Evolutionary conservation across 371 early-diverging fungal species (phyloP).

Genomic region (Rhizopus delemar): DNA sequence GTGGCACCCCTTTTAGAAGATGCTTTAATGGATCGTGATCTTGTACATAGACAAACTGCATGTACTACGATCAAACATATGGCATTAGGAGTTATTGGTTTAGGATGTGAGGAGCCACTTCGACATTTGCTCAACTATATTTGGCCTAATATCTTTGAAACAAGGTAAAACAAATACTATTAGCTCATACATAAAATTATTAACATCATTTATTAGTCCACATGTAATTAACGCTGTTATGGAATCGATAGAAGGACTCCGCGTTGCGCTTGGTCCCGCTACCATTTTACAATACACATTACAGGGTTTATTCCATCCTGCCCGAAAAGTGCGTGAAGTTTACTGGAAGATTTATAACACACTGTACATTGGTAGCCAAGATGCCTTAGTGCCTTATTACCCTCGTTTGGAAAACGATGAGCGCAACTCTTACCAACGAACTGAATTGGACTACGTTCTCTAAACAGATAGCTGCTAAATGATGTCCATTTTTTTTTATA

Average conservation of each 20-base stretch:
- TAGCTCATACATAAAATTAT: constrained; percentile 4
- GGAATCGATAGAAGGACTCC: constrained; percentile 94
- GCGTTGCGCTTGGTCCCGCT: constrained; percentile 88
- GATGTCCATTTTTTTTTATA: background rate
- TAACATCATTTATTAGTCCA: constrained; percentile 54
- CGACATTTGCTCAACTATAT: constrained; percentile 93
- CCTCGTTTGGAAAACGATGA: constrained; percentile 87
- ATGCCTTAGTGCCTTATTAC: constrained; percentile 87
- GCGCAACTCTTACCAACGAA: constrained; percentile 70
- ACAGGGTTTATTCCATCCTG: constrained; percentile 98
- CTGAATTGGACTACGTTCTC: constrained; percentile 68
- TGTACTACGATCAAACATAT: constrained; percentile 93
- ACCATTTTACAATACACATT: constrained; percentile 85
- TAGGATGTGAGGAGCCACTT: constrained; percentile 92
- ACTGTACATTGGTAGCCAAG: constrained; percentile 91
- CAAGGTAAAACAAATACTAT: constrained; percentile 41
- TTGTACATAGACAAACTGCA: constrained; percentile 96
- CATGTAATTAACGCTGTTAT: constrained; percentile 97
- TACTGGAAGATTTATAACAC: constrained; percentile 98
- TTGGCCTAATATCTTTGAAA: constrained; percentile 98
- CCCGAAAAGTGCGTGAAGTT: constrained; percentile 91
- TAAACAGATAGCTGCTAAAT: constrained; percentile 20
- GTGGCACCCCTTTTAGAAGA: constrained; percentile 96
- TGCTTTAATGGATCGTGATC: constrained; percentile 96
- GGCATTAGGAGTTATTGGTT: constrained; percentile 88